These are phyloP conservation scores for Nitzschia putrida DNA, from an alignment of 108 stramenopile genomes.

Conservation along the genomic window DNA sequence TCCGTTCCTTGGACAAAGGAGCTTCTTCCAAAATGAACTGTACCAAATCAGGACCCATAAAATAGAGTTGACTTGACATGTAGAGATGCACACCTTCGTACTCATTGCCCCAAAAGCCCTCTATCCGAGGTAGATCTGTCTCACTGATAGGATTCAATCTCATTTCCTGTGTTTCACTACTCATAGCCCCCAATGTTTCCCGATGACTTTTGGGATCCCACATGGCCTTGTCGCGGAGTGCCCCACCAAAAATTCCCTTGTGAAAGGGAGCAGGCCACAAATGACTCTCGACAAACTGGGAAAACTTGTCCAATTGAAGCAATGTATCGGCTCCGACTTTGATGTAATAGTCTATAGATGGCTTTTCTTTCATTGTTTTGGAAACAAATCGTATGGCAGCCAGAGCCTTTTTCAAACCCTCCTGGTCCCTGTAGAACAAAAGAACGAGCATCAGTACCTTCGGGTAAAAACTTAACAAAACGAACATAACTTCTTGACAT, in stretches of 20 bases:
- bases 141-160: background rate
- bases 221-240: constrained; percentile 46
- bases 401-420: constrained; percentile 26
- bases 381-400: constrained; percentile 44
- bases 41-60: constrained; percentile 41
- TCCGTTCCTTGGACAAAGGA: constrained; percentile 15
- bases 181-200: background rate
- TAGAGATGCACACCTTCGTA: constrained; percentile 53
- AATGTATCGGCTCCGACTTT: constrained; percentile 45
- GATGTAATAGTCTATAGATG: constrained; percentile 38
- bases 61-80: constrained; percentile 45
- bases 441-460: constrained; percentile 38
- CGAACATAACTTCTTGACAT: too few species aligned
- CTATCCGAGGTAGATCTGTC: constrained; percentile 16
- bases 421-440: background rate
- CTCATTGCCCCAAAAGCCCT: constrained; percentile 38
- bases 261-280: constrained; percentile 53
- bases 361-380: constrained; percentile 5
- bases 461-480: too few species aligned
- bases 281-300: constrained; percentile 32
- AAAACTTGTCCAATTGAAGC: constrained; percentile 32
- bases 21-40: constrained; percentile 38
- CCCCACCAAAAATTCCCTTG: constrained; percentile 38
- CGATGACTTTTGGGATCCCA: constrained; percentile 19
- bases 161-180: background rate